Evolutionary conservation across 176 grass and related monocot species (phyloP).

Genomic region (Rhynchospora pubera): DNA sequence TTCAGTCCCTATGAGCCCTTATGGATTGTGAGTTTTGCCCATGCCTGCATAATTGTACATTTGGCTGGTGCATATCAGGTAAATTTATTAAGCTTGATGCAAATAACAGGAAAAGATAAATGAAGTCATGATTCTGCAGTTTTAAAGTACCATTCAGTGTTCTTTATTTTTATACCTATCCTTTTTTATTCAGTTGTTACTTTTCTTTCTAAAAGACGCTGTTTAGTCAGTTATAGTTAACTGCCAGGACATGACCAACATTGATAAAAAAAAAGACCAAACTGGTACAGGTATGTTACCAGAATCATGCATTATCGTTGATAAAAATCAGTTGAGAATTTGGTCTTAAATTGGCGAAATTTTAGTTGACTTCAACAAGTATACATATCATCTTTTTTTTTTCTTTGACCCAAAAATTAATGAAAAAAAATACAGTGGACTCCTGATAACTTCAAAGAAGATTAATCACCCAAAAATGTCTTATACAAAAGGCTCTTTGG

Average conservation of each 20-base stretch:
- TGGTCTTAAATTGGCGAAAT: neutral
- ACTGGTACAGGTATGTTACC: neutral
- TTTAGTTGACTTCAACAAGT: neutral
- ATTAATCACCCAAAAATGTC: neutral
- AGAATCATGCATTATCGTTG: neutral
- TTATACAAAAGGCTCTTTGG: neutral
- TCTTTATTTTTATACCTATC: neutral
- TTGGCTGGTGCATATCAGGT: slow-evolving; percentile 58
- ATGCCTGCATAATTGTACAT: slow-evolving; percentile 78
- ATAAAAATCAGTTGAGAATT: neutral
- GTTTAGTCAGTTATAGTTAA: neutral
- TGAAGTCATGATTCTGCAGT: neutral
- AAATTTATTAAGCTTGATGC: neutral
- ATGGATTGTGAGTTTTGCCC: slow-evolving; percentile 78
- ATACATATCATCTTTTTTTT: neutral
- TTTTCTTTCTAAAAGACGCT: neutral
- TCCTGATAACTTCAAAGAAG: neutral
- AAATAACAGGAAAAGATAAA: neutral
- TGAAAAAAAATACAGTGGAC: neutral
- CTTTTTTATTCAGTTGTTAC: neutral
- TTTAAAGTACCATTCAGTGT: neutral
- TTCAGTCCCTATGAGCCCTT: slow-evolving; percentile 88
- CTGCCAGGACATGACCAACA: neutral
- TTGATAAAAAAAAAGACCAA: neutral
- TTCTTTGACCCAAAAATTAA: neutral